Base-by-base conservation (phyloP, 192 early-diverging fungal genomes). In the Podila minutissima region DNA sequence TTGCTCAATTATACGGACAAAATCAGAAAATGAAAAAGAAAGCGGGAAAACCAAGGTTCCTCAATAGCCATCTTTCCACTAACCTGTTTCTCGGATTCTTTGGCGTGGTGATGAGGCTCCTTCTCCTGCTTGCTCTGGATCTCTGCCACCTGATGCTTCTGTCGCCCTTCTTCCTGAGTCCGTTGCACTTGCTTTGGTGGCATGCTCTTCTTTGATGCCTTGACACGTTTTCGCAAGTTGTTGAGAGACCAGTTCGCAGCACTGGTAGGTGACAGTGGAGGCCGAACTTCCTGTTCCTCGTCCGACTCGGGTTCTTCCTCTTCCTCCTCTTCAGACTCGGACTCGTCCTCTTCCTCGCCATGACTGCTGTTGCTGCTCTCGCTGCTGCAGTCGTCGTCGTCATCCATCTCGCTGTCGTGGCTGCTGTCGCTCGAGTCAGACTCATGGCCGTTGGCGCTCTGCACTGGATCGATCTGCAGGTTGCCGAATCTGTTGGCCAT, bases 281-380 rank as follows among this genome's bases (percentile, higher is more conserved):
- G 53, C 8, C 69, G 66, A 20, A 55, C 63, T 7, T 61, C 59
- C 19, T 59, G 20, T 60, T 24, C 22, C 31, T 69, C 74, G n/a
- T 64, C 24, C 10, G 66, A 59, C 5, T 60, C 31, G 20, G 67
- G 59, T 55, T 69, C 75, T 5, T 64, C 74, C 11, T 64, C 67
- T 17, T 71, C 75, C 2, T 61, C 59, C 0, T 61, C 59, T 20
- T 31, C 59, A 46, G 41, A 46, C 41, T 46, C 41, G 41, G 62
- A 66, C 11, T 65, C 74, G 37, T 78, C 75, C 22, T 71, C 75
- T 12, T 71, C 69, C 8, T 41, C 69, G 37, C 48, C 31, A 38
- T 66, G 53, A 11, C 26, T 69, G 53, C 74, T 76, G 68, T 66
- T 71, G 48, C 69, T 78, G 64, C 75, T 78, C 38, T 78, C 75